A percentile compares a stretch with the other conserved stretches of the same genome.
These are phyloP conservation scores for Candolleomyces aberdarensis DNA, from an alignment of 768 basidiomycete genomes.

Conservation along the genomic window DNA sequence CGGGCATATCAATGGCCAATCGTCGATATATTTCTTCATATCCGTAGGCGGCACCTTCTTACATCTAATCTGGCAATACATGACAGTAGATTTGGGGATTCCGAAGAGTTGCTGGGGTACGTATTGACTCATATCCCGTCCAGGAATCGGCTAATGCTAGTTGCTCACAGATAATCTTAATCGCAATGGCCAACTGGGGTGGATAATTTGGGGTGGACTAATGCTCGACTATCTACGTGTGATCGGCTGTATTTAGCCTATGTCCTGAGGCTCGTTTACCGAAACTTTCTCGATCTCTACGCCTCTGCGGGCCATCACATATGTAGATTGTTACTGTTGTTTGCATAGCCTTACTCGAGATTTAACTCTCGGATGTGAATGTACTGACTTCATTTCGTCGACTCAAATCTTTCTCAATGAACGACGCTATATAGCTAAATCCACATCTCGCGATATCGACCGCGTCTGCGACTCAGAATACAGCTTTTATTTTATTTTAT, in stretches of 20 bases:
- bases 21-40: slow-evolving; percentile 42
- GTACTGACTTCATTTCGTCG: too few relatives aligned
- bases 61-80: slow-evolving; percentile 47
- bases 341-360: too few relatives aligned
- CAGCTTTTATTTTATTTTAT: too few relatives aligned
- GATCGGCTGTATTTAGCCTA: neutral
- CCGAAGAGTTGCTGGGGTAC: slow-evolving; percentile 51
- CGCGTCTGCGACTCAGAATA: too few relatives aligned
- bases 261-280: too few relatives aligned
- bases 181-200: slow-evolving; percentile 43
- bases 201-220: slow-evolving; percentile 43
- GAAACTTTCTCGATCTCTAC: too few relatives aligned
- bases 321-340: too few relatives aligned
- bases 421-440: too few relatives aligned
- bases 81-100: slow-evolving; percentile 38
- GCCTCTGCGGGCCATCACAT: too few relatives aligned
- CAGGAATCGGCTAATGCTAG: neutral
- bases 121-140: slow-evolving; percentile 18
- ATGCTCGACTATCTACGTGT: slow-evolving; percentile 32
- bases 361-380: too few relatives aligned
- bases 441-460: too few relatives aligned
- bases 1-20: slow-evolving; percentile 53
- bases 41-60: slow-evolving; percentile 42
- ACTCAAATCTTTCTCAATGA: too few relatives aligned
- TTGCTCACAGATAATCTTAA: slow-evolving; percentile 41